A percentile compares a stretch with the other conserved stretches of the same genome.
phyloP scores from a whole-genome alignment of 495 filamentous ascomycete species.

The Trichoderma parareesei region DNA sequence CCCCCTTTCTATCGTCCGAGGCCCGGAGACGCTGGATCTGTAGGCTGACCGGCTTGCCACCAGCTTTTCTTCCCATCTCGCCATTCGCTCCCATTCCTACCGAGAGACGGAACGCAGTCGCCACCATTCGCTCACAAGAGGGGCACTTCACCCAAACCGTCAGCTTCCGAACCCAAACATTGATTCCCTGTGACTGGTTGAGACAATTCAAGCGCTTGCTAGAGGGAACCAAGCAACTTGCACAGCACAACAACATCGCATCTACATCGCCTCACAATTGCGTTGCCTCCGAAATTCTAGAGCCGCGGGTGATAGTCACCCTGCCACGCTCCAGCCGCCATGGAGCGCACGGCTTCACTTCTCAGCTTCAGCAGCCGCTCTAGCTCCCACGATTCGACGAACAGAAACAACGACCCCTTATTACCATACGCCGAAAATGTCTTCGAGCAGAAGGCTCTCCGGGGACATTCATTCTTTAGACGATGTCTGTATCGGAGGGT shows the following conservation, averaged over 20 bases:
- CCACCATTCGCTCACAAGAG: background rate
- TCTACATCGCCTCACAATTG: background rate
- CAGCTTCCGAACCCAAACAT: background rate
- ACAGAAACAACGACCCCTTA: constrained; percentile 8
- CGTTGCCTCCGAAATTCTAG: background rate
- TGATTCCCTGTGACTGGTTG: background rate
- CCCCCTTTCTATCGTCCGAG: too few species aligned
- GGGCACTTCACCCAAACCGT: too few species aligned
- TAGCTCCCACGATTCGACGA: background rate
- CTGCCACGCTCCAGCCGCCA: constrained; percentile 1
- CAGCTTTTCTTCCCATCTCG: background rate
- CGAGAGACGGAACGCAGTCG: background rate
- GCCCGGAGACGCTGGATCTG: too few species aligned
- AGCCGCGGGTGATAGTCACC: background rate
- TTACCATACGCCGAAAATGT: background rate
- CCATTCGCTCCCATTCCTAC: background rate
- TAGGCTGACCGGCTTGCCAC: background rate
- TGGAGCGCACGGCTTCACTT: constrained; percentile 9
- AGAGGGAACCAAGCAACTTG: background rate
- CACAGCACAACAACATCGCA: background rate
- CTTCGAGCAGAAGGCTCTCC: constrained; percentile 12
- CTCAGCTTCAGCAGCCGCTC: constrained; percentile 11
- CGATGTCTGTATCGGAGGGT: constrained; percentile 37
- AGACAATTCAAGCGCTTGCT: background rate
- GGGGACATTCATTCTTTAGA: constrained; percentile 27